Evolutionary conservation across 768 basidiomycete species (phyloP).

Genomic region (Lactifluus piperatus): DNA sequence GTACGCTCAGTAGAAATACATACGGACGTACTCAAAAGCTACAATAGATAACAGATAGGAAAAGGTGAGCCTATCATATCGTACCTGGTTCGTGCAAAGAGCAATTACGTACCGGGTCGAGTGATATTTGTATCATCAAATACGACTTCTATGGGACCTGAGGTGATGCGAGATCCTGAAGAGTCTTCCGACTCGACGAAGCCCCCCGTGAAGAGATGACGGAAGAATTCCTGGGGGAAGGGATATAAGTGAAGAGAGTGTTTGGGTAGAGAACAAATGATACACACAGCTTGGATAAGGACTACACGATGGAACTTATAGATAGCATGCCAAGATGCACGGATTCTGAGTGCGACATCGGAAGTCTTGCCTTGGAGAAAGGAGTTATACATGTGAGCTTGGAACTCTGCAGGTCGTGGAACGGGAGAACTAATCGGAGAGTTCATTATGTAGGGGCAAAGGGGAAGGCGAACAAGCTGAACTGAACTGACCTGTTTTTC

Average conservation of each 20-base stretch:
- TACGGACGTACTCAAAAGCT: constrained; percentile 62
- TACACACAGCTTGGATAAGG: constrained; percentile 73
- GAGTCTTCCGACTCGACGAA: constrained; percentile 51
- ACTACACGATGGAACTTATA: constrained; percentile 81
- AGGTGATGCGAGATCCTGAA: constrained; percentile 18
- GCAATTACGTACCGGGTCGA: constrained; percentile 54
- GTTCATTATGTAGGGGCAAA: constrained; percentile 26
- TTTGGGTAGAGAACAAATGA: not conserved
- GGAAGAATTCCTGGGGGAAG: constrained; percentile 66
- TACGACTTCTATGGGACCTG: constrained; percentile 55
- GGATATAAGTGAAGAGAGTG: not conserved
- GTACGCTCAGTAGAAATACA: not conserved
- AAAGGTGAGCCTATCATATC: constrained; percentile 13
- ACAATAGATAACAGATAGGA: constrained; percentile 9
- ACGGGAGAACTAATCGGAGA: constrained; percentile 33
- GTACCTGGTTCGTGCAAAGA: not conserved
- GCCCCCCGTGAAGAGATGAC: constrained; percentile 75
- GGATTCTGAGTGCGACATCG: constrained; percentile 67
- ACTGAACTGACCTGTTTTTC: constrained; percentile 4
- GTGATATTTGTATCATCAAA: constrained; percentile 88
- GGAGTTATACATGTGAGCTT: constrained; percentile 67
- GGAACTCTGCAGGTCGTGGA: constrained; percentile 47
- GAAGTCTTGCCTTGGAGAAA: constrained; percentile 65
- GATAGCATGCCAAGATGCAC: constrained; percentile 58
- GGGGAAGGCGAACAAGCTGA: not conserved